Evolutionary conservation across 306 rosid species (phyloP).

Genomic region (Rosa lucieae): DNA sequence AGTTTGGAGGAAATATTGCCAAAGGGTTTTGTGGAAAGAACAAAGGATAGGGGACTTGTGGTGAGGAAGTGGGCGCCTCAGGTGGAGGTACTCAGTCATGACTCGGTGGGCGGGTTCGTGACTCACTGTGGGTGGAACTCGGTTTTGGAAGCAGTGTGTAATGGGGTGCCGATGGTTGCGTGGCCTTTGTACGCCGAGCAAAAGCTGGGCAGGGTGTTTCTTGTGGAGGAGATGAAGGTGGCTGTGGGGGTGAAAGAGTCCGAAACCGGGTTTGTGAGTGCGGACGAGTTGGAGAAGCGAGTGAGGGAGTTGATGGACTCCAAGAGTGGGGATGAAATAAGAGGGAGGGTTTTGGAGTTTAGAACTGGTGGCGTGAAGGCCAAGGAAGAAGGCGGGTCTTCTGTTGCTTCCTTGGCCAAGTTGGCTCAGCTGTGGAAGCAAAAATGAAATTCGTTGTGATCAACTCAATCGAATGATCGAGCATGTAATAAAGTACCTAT

Average conservation of each 20-base stretch:
- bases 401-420: slow-evolving; percentile 5
- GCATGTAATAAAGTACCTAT: not conserved
- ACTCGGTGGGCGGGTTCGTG: slow-evolving; percentile 13
- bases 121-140: slow-evolving; percentile 32
- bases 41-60: slow-evolving; percentile 15
- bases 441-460: not conserved
- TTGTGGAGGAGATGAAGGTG: slow-evolving; percentile 10
- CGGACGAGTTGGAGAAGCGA: not conserved
- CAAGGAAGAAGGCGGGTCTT: slow-evolving; percentile 17
- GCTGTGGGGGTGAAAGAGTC: not conserved
- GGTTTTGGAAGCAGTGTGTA: slow-evolving; percentile 10
- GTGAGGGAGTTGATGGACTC: slow-evolving; percentile 4
- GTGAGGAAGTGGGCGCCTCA: slow-evolving; percentile 23
- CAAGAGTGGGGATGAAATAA: slow-evolving; percentile 1
- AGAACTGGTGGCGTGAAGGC: slow-evolving; percentile 13
- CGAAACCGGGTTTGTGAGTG: not conserved
- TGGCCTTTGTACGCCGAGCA: slow-evolving; percentile 28
- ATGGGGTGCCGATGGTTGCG: slow-evolving; percentile 17
- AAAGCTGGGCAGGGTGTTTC: not conserved
- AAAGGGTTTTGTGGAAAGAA: slow-evolving; percentile 11
- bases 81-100: slow-evolving; percentile 13
- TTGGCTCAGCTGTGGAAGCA: not conserved
- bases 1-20: slow-evolving; percentile 6
- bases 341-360: slow-evolving; percentile 1
- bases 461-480: not conserved